Evolutionary conservation across 768 basidiomycete genomes (phyloP), one percentile per base, ranked within the genome.

Genomic region (Boletales sp.): DNA sequence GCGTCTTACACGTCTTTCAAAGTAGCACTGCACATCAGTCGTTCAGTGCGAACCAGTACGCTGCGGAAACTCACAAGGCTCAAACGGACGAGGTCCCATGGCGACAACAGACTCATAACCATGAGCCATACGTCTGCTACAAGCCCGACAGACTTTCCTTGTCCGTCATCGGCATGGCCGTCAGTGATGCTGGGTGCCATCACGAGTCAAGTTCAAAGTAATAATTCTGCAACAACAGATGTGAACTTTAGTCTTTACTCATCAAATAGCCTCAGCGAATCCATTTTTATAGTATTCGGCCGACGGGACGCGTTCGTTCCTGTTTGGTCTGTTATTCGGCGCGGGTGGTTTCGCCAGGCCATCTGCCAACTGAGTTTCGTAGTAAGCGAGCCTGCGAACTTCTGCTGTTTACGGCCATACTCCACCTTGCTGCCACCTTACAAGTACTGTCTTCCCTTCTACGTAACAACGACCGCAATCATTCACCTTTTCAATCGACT

Each of bases 111-210:
- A 42, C 52, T 21, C 65, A 68, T 68, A 41, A 66, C 57, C 35
- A 64, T 52, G 34, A 66, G 53, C 65, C 65, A 66, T 39, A 66
- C 30, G 28, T 66, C 65, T 13, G 59, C 61, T 28, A 54, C 54
- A 40, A 68, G 64, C 18, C 51, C 52, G 15, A 60, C 31, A 11
- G 41, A n/a, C 10, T 35, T 15, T 25, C 2, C 44, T n/a, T n/a
- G 51, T 15, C 49, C 17, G 30, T 7, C 45, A 41, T 54, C 30
- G n/a, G 9, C 9, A n/a, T 14, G 8, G 19, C 4, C 14, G 47
- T 36, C 10, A 33, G 21, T 2, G 31, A 3, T 11, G 32, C 21
- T 18, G 21, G 21, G 37, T 49, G 40, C 52, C 32, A 15, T 34
- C 46, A 28, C 25, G 7, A 17, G 49, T 53, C 39, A 30, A 43